Conservation (phyloP, 2,329 filamentous ascomycete species). For the Neonectria coccinea region DNA sequence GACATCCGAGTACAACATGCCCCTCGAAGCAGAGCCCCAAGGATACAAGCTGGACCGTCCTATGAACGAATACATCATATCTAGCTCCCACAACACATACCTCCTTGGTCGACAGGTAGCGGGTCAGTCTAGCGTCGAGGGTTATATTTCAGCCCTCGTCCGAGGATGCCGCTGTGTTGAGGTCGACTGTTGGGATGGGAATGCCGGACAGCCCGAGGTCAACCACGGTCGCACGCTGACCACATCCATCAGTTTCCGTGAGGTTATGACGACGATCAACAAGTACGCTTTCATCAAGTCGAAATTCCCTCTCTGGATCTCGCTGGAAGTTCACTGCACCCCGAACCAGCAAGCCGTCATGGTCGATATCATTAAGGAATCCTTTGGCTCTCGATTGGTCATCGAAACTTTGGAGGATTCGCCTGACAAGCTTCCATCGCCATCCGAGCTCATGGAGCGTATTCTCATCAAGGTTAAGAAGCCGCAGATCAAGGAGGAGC, state of each 20-base stretch:
- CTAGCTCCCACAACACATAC: constrained; percentile 98
- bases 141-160: constrained; percentile 89
- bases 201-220: constrained; percentile 87
- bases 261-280: constrained; percentile 92
- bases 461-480: constrained; percentile 97
- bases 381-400: constrained; percentile 84
- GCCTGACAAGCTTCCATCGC: constrained; percentile 79
- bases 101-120: constrained; percentile 90
- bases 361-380: constrained; percentile 88
- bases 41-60: constrained; percentile 80
- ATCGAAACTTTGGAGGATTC: constrained; percentile 78
- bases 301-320: constrained; percentile 92
- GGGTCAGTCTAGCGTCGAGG: constrained; percentile 91
- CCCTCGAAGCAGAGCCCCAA: constrained; percentile 71
- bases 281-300: constrained; percentile 92
- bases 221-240: constrained; percentile 93
- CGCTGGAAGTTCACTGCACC: constrained; percentile 94
- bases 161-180: constrained; percentile 95
- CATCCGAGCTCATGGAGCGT: constrained; percentile 83
- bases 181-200: constrained; percentile 97
- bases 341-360: constrained; percentile 85
- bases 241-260: constrained; percentile 86
- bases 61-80: constrained; percentile 97
- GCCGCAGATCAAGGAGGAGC: constrained; percentile 62
- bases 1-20: constrained; percentile 78